Evolutionary conservation across 805 yeast species (phyloP).

Genomic region (Metschnikowia chrysomelidarum): DNA sequence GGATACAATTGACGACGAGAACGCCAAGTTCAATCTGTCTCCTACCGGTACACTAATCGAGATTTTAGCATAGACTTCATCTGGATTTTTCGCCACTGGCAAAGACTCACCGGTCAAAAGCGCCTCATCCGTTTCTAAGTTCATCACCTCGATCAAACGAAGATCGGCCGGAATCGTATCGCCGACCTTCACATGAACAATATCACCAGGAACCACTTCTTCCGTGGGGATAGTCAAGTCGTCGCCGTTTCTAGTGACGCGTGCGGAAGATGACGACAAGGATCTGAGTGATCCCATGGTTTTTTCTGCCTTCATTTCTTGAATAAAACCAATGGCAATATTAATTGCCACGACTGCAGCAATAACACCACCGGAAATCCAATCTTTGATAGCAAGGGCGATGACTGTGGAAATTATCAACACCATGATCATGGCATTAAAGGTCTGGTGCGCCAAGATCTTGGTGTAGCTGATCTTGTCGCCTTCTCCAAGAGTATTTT

Average conservation of each 20-base stretch:
- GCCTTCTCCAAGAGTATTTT: slow-evolving; percentile 61
- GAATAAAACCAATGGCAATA: slow-evolving; percentile 63
- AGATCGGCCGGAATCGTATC: slow-evolving; percentile 79
- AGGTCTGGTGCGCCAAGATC: slow-evolving; percentile 62
- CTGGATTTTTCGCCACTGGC: slow-evolving; percentile 54
- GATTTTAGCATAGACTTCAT: slow-evolving; percentile 34
- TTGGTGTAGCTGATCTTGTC: slow-evolving; percentile 48
- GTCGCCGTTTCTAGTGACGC: slow-evolving; percentile 57
- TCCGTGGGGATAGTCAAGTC: slow-evolving; percentile 56
- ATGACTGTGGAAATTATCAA: slow-evolving; percentile 65
- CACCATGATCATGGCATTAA: slow-evolving; percentile 77
- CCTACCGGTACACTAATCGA: slow-evolving; percentile 54
- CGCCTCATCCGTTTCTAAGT: slow-evolving; percentile 71
- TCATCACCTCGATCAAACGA: slow-evolving; percentile 53
- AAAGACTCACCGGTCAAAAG: slow-evolving; percentile 63
- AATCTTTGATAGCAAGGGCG: slow-evolving; percentile 69
- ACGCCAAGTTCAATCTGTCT: slow-evolving; percentile 70
- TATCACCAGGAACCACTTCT: slow-evolving; percentile 71
- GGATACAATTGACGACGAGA: slow-evolving; percentile 62
- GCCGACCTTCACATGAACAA: slow-evolving; percentile 61
- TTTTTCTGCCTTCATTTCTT: slow-evolving; percentile 70
- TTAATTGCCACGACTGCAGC: slow-evolving; percentile 63
- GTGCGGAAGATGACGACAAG: slow-evolving; percentile 67
- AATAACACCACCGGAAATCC: slow-evolving; percentile 81
- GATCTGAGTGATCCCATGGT: slow-evolving; percentile 72